Conservation (phyloP, 371 early-diverging fungal genomes). For the Mucor velutinosus region DNA sequence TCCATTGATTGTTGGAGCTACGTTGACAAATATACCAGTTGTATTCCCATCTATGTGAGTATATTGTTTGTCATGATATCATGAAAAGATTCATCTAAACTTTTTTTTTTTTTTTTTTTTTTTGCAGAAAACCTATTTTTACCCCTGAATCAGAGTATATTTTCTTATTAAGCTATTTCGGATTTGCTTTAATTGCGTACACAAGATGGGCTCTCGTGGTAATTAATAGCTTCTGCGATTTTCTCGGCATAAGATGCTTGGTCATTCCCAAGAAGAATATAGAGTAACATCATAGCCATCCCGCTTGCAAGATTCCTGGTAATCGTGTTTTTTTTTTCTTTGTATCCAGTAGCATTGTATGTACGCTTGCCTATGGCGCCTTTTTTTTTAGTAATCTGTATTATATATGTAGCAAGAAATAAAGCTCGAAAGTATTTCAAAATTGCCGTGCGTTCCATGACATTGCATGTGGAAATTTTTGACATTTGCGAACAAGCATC, state of each 20-base stretch:
- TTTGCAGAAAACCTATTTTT: slow-evolving; percentile 63
- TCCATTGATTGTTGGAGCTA: slow-evolving; percentile 73
- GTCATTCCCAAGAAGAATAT: slow-evolving; percentile 61
- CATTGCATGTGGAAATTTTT: not conserved
- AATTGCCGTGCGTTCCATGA: not conserved
- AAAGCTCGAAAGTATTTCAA: not conserved
- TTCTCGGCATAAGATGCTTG: slow-evolving; percentile 84
- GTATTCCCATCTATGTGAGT: slow-evolving; percentile 46
- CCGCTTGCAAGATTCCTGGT: not conserved
- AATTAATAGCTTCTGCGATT: slow-evolving; percentile 85
- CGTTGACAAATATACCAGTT: slow-evolving; percentile 59
- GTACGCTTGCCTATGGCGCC: not conserved
- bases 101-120: slow-evolving; percentile 10
- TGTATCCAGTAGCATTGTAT: not conserved
- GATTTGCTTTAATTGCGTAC: slow-evolving; percentile 78
- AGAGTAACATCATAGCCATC: not conserved
- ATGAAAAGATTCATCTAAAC: not conserved
- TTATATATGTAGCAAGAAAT: not conserved
- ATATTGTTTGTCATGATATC: not conserved
- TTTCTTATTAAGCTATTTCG: slow-evolving; percentile 72
- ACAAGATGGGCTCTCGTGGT: slow-evolving; percentile 85
- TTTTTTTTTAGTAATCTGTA: not conserved
- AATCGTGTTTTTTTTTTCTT: not conserved
- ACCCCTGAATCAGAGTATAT: slow-evolving; percentile 67
- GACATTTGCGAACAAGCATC: not conserved